Conservation (phyloP, 345 rosid species). For the Sisymbrium irio region DNA sequence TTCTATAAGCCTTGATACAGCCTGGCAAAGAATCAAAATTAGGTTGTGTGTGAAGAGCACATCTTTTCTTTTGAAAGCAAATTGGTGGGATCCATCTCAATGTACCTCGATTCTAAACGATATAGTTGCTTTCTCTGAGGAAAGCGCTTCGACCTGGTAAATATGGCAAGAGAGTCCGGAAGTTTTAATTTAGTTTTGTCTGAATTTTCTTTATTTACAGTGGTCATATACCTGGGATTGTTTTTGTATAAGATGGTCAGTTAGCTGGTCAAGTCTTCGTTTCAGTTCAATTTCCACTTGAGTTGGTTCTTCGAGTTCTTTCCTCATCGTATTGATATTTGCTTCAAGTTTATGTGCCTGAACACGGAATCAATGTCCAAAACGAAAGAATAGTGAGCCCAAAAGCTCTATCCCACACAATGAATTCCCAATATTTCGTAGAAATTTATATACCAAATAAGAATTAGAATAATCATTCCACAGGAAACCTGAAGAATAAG, state of each 20-base stretch:
- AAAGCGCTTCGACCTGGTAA: conserved; percentile 79
- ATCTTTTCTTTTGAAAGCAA: background rate
- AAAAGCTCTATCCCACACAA: background rate
- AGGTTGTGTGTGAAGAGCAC: background rate
- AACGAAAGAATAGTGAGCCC: background rate
- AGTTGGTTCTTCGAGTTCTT: conserved; percentile 84
- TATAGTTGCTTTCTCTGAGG: conserved; percentile 89
- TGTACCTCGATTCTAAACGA: conserved; percentile 83
- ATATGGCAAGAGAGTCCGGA: conserved; percentile 9
- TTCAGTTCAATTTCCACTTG: conserved; percentile 86
- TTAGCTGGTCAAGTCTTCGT: conserved; percentile 82
- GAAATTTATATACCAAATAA: background rate
- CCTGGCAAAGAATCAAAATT: conserved; percentile 39
- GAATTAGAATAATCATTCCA: background rate
- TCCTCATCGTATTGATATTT: conserved; percentile 62
- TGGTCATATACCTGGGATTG: conserved; percentile 76
- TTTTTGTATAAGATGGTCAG: conserved; percentile 97
- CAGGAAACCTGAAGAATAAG: conserved; percentile 8
- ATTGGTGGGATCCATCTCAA: conserved; percentile 12
- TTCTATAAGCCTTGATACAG: conserved; percentile 71
- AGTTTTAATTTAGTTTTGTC: background rate
- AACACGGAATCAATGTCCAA: background rate
- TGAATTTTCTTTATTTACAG: background rate
- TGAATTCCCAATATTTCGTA: background rate
- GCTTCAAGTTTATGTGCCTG: conserved; percentile 67